These are phyloP conservation scores for Oryza rufipogon DNA, from an alignment of 176 grass and related monocot genomes.

Conservation along the genomic window DNA sequence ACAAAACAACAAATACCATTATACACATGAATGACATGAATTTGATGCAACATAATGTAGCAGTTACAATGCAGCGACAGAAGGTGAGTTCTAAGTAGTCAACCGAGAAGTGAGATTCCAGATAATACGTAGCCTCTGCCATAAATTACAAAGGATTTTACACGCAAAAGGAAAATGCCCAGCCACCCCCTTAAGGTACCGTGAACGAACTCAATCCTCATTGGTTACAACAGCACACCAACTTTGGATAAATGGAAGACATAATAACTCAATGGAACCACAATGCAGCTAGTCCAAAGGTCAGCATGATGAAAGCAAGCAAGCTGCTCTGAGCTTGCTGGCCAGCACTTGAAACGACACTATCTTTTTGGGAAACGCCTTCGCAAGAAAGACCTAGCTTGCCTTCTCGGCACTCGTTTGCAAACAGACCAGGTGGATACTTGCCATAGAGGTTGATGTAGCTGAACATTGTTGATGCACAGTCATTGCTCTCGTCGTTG, in stretches of 20 bases:
- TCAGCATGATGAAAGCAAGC: constrained; percentile 34
- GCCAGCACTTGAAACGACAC: background rate
- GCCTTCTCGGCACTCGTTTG: constrained; percentile 59
- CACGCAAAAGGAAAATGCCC: constrained; percentile 13
- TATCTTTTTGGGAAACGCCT: background rate
- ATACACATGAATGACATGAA: constrained; percentile 12
- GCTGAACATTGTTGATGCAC: constrained; percentile 72
- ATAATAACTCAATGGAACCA: constrained; percentile 40
- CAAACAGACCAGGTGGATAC: constrained; percentile 73
- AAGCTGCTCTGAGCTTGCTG: constrained; percentile 29
- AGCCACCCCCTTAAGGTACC: background rate
- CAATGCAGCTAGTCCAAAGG: constrained; percentile 30
- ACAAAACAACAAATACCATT: background rate
- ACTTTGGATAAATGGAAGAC: background rate
- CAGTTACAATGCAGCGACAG: constrained; percentile 12
- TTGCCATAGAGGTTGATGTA: constrained; percentile 76
- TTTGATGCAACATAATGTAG: background rate
- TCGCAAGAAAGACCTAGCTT: constrained; percentile 58
- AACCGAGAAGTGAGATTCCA: constrained; percentile 12
- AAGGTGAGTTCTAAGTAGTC: background rate
- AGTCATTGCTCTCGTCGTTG: constrained; percentile 58
- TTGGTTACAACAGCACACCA: constrained; percentile 16
- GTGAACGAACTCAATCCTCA: constrained; percentile 23
- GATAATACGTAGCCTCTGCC: constrained; percentile 3
- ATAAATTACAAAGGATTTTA: constrained; percentile 42